Evolutionary conservation across 805 yeast species (phyloP), one percentile per base, ranked within the genome.

Genomic region (Barnettozyma sucrosica): DNA sequence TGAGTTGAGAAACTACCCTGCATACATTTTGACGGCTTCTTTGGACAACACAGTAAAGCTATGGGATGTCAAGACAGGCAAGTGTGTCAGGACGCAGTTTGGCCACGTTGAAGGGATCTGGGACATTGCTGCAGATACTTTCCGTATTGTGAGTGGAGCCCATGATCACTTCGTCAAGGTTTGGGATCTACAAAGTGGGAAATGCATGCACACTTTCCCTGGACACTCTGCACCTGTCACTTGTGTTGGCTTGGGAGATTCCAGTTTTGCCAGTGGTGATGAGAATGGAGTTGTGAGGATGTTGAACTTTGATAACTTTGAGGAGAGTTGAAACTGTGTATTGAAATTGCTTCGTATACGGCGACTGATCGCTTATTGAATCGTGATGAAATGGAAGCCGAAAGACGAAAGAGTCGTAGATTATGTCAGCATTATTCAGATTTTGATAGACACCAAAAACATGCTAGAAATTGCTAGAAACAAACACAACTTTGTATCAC

Each of bases 81-180:
- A 81, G 64, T 92, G 98, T 61, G 79, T 89, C 10, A 75, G 97
- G 49, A 93, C 99, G 0, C 92, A 93, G 65, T 93, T 92, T 69
- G 99, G 99, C 3, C 99, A 93, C 63, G 89, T 92, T 46, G 98
- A 93, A 66, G 99, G 99, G 20, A 96, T 93, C 18, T 92, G 98
- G 97, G 89, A 92, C 38, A 85, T 93, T 47, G 89, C 93, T 16
- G 96, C 97, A 1, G 98, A 93, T 69, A 89, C 90, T 36, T 93
- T 93, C 73, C 77, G 99, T 55, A 86, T 93, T 40, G 86, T 92
- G 10, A 83, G 93, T 58, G 98, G 98, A 2, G 90, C 97, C 1
- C 97, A 93, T 62, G 99, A 93, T 69, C 77, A 89, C 52, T 72
- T 81, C 32, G 87, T 87, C 51, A 92, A 85, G 64, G 86, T 93